phyloP scores from a whole-genome alignment of 2,329 filamentous ascomycete species.

The Ophiosphaerella narmari region DNA sequence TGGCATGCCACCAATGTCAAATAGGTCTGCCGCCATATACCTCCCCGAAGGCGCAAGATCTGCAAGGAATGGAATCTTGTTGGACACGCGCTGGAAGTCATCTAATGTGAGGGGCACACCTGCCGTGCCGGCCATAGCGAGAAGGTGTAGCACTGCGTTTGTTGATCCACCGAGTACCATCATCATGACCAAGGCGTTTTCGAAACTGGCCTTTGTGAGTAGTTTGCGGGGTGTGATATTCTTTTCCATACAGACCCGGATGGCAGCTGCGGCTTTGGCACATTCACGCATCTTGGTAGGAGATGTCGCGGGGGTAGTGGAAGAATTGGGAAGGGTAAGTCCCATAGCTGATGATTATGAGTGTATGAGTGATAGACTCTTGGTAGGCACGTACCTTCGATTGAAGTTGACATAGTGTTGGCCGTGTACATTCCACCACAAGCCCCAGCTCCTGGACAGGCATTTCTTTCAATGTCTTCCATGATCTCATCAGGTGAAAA shows the following conservation, averaged over 20 bases:
- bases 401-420: slow-evolving; percentile 84
- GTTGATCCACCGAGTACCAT: slow-evolving; percentile 92
- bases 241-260: slow-evolving; percentile 77
- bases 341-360: slow-evolving; percentile 68
- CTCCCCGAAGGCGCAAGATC: slow-evolving; percentile 83
- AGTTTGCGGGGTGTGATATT: slow-evolving; percentile 82
- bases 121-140: slow-evolving; percentile 88
- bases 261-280: slow-evolving; percentile 76
- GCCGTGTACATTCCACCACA: slow-evolving; percentile 77
- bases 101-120: slow-evolving; percentile 77
- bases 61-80: slow-evolving; percentile 84
- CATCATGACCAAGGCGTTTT: slow-evolving; percentile 87
- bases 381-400: slow-evolving; percentile 58
- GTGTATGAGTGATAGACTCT: background rate
- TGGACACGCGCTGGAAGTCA: slow-evolving; percentile 79
- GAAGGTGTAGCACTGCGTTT: slow-evolving; percentile 85
- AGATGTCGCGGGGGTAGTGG: slow-evolving; percentile 78
- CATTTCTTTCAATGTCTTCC: slow-evolving; percentile 90
- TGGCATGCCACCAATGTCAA: slow-evolving; percentile 82
- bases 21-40: slow-evolving; percentile 87
- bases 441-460: slow-evolving; percentile 81
- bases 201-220: slow-evolving; percentile 78
- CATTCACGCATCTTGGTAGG: slow-evolving; percentile 88
- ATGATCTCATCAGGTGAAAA: slow-evolving; percentile 74
- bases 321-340: slow-evolving; percentile 79